Evolutionary conservation across 2,329 filamentous ascomycete species (phyloP), one percentile per base, ranked within the genome.

Genomic region (Aspergillus pseudoviridinutans): DNA sequence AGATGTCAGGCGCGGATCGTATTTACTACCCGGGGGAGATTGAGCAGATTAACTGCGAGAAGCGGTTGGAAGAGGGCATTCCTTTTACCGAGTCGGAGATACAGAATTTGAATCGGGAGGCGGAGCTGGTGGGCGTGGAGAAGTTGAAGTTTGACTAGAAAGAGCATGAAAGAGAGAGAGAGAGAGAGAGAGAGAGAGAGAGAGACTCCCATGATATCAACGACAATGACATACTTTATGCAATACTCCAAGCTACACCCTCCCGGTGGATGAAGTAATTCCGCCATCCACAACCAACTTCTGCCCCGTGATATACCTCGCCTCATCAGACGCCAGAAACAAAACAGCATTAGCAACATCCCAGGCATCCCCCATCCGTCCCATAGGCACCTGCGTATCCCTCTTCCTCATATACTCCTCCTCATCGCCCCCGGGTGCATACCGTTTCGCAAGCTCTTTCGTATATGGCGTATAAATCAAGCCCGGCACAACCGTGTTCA

Each of bases 21-120:
- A 82, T 86, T 22, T 84, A 81, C 62, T 84, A 82, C 59, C 82
- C 82, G 0, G 82, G 82, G 3, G 83, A 85, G 65, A 79, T 84
- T 55, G 83, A 85, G 66, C 77, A 82, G 58, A 62, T 81, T 20
- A 79, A 68, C 1, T 72, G 78, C 57, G 74, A 80, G 57, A 71
- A 72, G 60, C 70, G 64, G 27, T 17, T 70, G 49, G 56, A 59
- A 46, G 69, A 72, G 29, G 81, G 82, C 0, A 83, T 84, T 58
- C 81, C 80, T 3, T 79, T 77, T 61, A 76, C 78, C 10, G 66
- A 75, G 59, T 73, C 74, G 17, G 81, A 83, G 64, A 73, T 83
- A 54, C 69, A 75, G 29, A 74, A 72, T n/a, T 66, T 84, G 63
- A 82, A 84, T 61, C 65, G 68, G 27, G 81, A 83, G 68, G 81